These are phyloP conservation scores for Emergomyces orientalis DNA, from an alignment of 2,329 filamentous ascomycete genomes.

Conservation along the genomic window DNA sequence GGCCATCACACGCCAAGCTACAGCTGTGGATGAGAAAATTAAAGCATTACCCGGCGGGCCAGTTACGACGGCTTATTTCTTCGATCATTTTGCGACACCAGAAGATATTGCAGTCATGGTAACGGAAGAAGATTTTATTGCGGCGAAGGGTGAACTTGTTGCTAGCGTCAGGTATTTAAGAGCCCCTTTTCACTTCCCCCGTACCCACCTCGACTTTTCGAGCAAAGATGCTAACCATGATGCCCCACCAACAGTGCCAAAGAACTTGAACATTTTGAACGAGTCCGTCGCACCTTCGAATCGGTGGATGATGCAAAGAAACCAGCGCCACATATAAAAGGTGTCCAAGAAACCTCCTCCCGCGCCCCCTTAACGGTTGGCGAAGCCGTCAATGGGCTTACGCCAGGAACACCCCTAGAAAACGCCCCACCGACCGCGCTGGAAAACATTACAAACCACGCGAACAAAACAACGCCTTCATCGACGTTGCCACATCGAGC, in stretches of 20 bases:
- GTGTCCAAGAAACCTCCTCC: conserved; percentile 7
- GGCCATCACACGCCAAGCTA: conserved; percentile 84
- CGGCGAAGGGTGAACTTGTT: conserved; percentile 76
- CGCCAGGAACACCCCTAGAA: conserved; percentile 18
- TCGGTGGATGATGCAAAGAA: conserved; percentile 41
- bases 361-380: conserved; percentile 27
- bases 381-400: conserved; percentile 31
- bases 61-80: conserved; percentile 85
- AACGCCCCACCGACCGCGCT: conserved; percentile 21
- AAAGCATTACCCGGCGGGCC: conserved; percentile 48
- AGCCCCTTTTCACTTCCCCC: neutral
- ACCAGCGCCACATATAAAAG: conserved; percentile 14
- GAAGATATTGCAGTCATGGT: conserved; percentile 84
- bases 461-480: neutral
- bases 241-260: conserved; percentile 53
- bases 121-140: conserved; percentile 75
- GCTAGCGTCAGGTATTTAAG: conserved; percentile 59
- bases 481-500: neutral
- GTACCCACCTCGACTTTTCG: neutral
- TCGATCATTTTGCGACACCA: conserved; percentile 77
- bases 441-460: conserved; percentile 10
- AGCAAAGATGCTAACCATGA: conserved; percentile 20
- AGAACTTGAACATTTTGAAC: conserved; percentile 83
- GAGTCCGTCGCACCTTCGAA: conserved; percentile 76
- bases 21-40: conserved; percentile 75